Conservation (phyloP, 1,139 yeast genomes). For the Candida sp. region DNA sequence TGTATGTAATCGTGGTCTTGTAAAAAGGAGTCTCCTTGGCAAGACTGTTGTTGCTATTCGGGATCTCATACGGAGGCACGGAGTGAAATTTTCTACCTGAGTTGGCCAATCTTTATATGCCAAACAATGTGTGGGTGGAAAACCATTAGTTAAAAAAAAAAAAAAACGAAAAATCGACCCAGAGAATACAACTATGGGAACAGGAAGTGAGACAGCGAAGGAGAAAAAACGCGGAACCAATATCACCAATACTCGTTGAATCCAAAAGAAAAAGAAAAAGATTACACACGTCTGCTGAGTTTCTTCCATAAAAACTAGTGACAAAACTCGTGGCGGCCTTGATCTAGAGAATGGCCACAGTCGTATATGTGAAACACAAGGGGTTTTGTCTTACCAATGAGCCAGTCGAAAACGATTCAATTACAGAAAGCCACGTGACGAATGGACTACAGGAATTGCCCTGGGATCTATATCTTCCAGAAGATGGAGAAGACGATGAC, state of each 20-base stretch:
- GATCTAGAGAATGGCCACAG: slow-evolving; percentile 7
- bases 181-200: neutral
- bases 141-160: too few relatives aligned
- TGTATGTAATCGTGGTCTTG: slow-evolving; percentile 20
- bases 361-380: slow-evolving; percentile 23
- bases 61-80: neutral
- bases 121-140: too few relatives aligned
- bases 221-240: neutral
- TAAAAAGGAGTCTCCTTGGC: slow-evolving; percentile 9
- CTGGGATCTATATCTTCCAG: slow-evolving; percentile 23
- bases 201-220: neutral
- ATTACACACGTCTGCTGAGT: too few relatives aligned
- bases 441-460: slow-evolving; percentile 39
- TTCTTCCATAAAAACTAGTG: too few relatives aligned
- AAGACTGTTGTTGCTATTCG: neutral
- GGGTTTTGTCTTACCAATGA: slow-evolving; percentile 23
- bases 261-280: too few relatives aligned
- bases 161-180: neutral
- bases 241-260: neutral
- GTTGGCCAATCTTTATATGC: too few relatives aligned
- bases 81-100: neutral
- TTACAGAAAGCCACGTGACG: slow-evolving; percentile 8
- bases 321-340: neutral
- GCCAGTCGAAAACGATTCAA: slow-evolving; percentile 2
- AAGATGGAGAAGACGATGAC: slow-evolving; percentile 11